Conservation (phyloP, 768 basidiomycete genomes). For the Pulveroboletus sp. region DNA sequence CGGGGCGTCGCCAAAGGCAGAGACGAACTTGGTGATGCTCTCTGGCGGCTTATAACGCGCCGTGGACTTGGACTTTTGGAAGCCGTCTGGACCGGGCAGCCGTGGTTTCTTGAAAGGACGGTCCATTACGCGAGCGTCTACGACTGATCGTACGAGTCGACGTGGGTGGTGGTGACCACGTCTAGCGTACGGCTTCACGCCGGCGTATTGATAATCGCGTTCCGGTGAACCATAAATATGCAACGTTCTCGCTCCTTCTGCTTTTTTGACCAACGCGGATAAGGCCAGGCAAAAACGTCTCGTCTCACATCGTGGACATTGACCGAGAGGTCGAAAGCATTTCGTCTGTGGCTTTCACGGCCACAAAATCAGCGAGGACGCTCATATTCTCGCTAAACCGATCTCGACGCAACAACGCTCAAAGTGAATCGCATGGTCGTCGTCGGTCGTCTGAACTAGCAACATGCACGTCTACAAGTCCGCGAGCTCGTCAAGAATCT, state of each 20-base stretch:
- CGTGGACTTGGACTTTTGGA: constrained; percentile 20
- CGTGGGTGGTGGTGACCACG: too few species aligned
- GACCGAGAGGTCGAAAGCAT: constrained; percentile 41
- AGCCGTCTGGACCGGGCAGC: constrained; percentile 28
- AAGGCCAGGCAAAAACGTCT: constrained; percentile 37
- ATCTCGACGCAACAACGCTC: constrained; percentile 39
- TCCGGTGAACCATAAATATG: not conserved
- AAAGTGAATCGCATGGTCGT: constrained; percentile 33
- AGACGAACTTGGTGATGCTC: constrained; percentile 28
- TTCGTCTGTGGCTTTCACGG: constrained; percentile 73
- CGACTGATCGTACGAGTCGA: too few species aligned
- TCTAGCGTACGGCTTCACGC: too few species aligned
- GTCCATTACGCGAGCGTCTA: constrained; percentile 5
- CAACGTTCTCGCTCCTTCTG: not conserved
- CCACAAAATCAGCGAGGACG: constrained; percentile 45
- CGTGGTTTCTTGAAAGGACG: constrained; percentile 14
- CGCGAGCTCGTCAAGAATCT: constrained; percentile 44
- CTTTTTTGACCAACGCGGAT: constrained; percentile 32
- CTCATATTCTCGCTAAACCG: constrained; percentile 40
- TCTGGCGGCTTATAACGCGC: constrained; percentile 24
- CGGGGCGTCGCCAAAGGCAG: constrained; percentile 20
- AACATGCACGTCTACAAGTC: constrained; percentile 35
- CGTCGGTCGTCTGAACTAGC: not conserved
- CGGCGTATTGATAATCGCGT: too few species aligned
- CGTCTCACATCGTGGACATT: not conserved